phyloP scores from a whole-genome alignment of 768 basidiomycete genomes.

The Lactarius hatsudake region DNA sequence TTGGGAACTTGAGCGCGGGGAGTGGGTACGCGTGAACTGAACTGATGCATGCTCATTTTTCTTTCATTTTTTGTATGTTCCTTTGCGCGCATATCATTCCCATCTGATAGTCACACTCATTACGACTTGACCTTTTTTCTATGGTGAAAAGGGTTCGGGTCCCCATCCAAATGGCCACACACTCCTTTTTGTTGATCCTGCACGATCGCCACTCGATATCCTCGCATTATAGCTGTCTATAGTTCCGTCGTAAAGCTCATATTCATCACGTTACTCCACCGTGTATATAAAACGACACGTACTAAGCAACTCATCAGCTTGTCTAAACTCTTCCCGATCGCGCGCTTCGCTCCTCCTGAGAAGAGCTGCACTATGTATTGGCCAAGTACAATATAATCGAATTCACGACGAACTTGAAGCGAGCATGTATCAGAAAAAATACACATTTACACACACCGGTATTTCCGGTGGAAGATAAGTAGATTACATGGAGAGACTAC shows the following conservation, averaged over 20 bases:
- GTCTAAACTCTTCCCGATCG: too few relatives aligned
- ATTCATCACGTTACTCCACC: background rate
- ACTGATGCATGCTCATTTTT: background rate
- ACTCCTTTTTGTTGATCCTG: background rate
- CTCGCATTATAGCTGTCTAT: background rate
- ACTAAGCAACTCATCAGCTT: background rate
- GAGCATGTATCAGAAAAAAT: too few relatives aligned
- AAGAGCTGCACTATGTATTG: too few relatives aligned
- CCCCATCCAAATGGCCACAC: background rate
- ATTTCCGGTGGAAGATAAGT: too few relatives aligned
- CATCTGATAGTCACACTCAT: background rate
- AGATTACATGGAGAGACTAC: too few relatives aligned
- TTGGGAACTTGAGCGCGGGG: conserved; percentile 27
- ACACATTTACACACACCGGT: too few relatives aligned
- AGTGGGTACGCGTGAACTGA: conserved; percentile 11
- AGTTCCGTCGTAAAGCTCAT: background rate
- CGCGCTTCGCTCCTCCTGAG: too few relatives aligned
- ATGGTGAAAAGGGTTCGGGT: background rate
- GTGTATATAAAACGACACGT: background rate
- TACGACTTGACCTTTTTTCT: background rate
- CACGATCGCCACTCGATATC: background rate
- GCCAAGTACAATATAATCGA: too few relatives aligned
- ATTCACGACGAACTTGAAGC: too few relatives aligned
- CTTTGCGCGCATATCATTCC: background rate
- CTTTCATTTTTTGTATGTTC: background rate